Percentiles rank a stretch among this genome's conserved stretches.
These are phyloP conservation scores for Pleoardoris graminearum DNA, from an alignment of 2,329 filamentous ascomycete species.

Conservation along the genomic window DNA sequence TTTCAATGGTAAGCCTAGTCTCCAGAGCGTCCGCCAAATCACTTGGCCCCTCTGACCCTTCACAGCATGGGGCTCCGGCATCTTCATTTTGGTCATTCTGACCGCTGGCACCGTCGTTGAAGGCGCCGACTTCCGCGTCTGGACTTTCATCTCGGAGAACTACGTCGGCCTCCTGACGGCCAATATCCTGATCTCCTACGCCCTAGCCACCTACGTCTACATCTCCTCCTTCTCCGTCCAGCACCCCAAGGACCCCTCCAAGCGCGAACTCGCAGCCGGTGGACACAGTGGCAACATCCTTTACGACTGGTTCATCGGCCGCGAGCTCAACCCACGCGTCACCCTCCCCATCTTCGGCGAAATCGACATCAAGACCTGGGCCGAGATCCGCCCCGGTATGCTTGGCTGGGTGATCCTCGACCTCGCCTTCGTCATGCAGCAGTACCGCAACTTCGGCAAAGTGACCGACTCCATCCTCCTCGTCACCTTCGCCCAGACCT, in stretches of 20 bases:
- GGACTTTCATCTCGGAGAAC: conserved; percentile 92
- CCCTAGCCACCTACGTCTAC: conserved; percentile 78
- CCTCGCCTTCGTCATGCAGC: conserved; percentile 80
- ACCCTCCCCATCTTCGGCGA: conserved; percentile 78
- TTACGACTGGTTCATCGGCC: conserved; percentile 96
- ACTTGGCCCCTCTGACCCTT: conserved; percentile 18
- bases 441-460: conserved; percentile 82
- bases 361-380: conserved; percentile 87
- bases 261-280: conserved; percentile 78
- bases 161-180: conserved; percentile 83
- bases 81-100: conserved; percentile 71
- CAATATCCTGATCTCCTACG: conserved; percentile 76
- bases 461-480: conserved; percentile 85
- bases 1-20: conserved; percentile 58
- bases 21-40: neutral
- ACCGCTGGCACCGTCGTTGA: conserved; percentile 74
- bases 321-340: conserved; percentile 89
- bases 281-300: conserved; percentile 81
- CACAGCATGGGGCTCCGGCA: conserved; percentile 73
- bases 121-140: conserved; percentile 81
- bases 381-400: conserved; percentile 89
- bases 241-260: conserved; percentile 66
- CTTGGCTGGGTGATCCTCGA: conserved; percentile 87
- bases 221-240: conserved; percentile 80
- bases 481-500: conserved; percentile 72